A percentile compares a stretch with the other conserved stretches of the same genome.
Conservation (phyloP, 1,284 basidiomycete species). For the Rhodotorula sp. region DNA sequence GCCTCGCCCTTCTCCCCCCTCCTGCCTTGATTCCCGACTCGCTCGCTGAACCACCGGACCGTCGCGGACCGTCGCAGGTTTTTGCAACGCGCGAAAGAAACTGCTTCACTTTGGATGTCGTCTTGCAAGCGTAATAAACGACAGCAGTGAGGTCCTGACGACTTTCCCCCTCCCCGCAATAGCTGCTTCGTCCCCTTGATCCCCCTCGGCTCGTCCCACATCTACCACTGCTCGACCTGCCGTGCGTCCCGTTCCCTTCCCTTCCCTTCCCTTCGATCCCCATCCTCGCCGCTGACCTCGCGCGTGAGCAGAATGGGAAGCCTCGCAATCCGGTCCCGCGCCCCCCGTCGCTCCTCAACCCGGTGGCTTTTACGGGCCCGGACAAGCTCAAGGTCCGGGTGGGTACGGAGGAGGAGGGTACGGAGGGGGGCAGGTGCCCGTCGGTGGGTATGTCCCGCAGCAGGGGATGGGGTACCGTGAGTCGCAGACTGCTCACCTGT, state of each 20-base stretch:
- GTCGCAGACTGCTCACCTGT: too few species aligned
- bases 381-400: background rate
- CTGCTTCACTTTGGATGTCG: constrained; percentile 17
- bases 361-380: constrained; percentile 16
- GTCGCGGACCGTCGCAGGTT: background rate
- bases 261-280: background rate
- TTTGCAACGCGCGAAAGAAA: constrained; percentile 7
- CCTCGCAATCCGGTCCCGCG: constrained; percentile 21
- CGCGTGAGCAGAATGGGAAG: constrained; percentile 17
- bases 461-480: constrained; percentile 27
- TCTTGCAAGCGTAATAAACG: too few species aligned
- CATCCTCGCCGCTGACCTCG: background rate
- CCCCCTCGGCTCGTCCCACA: constrained; percentile 25
- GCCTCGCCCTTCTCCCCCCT: background rate
- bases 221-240: constrained; percentile 35
- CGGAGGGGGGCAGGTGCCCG: background rate
- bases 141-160: too few species aligned
- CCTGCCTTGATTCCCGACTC: too few species aligned
- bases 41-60: too few species aligned
- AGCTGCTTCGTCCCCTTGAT: constrained; percentile 32
- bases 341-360: constrained; percentile 20
- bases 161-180: too few species aligned
- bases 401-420: constrained; percentile 24
- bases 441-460: background rate
- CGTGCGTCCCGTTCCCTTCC: background rate